phyloP scores from a whole-genome alignment of 2,329 filamentous ascomycete genomes.

The Claviceps arundinis region DNA sequence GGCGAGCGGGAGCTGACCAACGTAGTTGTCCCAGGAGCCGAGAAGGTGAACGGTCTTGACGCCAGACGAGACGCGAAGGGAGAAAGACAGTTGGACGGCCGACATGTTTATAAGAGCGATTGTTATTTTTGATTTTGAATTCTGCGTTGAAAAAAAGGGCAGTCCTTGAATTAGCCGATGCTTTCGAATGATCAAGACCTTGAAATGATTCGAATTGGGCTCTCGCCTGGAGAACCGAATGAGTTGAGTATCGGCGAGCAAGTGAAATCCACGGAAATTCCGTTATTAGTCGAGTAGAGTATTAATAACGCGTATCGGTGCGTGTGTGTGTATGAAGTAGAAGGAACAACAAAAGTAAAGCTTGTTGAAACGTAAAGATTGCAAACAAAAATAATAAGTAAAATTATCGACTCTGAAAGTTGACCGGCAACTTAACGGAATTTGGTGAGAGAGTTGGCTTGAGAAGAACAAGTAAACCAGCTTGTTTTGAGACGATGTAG shows the following conservation, averaged over 20 bases:
- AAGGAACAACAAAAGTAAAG: constrained; percentile 6
- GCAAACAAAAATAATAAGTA: not conserved
- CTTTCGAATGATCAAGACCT: constrained; percentile 17
- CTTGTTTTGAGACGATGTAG: constrained; percentile 9
- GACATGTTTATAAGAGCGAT: constrained; percentile 49
- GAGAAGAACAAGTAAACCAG: constrained; percentile 4
- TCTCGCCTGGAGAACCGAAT: constrained; percentile 1
- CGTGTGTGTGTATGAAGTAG: constrained; percentile 1
- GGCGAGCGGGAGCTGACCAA: constrained; percentile 83
- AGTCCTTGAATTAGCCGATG: not conserved
- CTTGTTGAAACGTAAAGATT: constrained; percentile 7
- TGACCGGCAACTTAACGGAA: constrained; percentile 26
- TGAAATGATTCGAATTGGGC: constrained; percentile 11
- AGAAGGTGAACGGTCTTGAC: constrained; percentile 96
- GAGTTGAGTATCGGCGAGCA: constrained; percentile 32
- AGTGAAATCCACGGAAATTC: constrained; percentile 40
- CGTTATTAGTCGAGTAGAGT: constrained; percentile 28
- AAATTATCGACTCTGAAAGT: constrained; percentile 17
- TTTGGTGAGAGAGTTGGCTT: not conserved
- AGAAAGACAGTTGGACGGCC: constrained; percentile 86
- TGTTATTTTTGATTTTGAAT: no score
- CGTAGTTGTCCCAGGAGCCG: constrained; percentile 97
- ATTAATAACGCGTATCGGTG: constrained; percentile 13
- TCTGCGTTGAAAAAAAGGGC: not conserved
- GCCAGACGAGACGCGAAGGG: constrained; percentile 90